These are phyloP conservation scores for Fomitopsis pulvina DNA, from an alignment of 768 basidiomycete species.

Conservation along the genomic window DNA sequence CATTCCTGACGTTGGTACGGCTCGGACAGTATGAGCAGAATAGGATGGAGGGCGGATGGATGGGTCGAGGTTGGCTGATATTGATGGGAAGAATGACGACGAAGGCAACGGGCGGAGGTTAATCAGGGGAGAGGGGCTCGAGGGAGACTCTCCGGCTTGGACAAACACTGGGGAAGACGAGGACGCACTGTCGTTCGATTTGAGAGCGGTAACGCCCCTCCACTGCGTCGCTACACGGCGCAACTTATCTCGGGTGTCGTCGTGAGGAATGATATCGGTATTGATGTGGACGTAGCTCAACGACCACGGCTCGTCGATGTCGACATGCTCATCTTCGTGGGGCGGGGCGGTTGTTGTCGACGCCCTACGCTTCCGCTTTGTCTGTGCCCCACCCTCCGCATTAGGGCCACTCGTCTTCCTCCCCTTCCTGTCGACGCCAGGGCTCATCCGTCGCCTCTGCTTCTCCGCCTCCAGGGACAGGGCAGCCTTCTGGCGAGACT, in stretches of 20 bases:
- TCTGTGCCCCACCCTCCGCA: constrained; percentile 29
- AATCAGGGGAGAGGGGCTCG: constrained; percentile 21
- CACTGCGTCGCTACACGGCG: constrained; percentile 56
- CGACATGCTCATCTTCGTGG: constrained; percentile 39
- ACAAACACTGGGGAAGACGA: constrained; percentile 29
- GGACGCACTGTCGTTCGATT: constrained; percentile 9
- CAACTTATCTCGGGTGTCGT: constrained; percentile 41
- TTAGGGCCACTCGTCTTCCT: constrained; percentile 29
- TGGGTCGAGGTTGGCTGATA: constrained; percentile 26
- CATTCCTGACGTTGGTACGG: constrained; percentile 47
- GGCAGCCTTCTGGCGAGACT: constrained; percentile 30
- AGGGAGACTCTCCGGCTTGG: constrained; percentile 21
- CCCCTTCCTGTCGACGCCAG: constrained; percentile 31
- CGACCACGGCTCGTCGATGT: constrained; percentile 43
- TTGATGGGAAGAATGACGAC: constrained; percentile 27
- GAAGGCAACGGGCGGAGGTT: constrained; percentile 26
- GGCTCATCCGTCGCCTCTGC: constrained; percentile 30
- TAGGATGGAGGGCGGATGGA: constrained; percentile 52
- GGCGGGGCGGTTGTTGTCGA: constrained; percentile 27
- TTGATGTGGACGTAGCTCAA: constrained; percentile 40
- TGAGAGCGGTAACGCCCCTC: constrained; percentile 61
- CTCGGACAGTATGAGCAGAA: constrained; percentile 54
- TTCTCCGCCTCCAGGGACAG: constrained; percentile 15
- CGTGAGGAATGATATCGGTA: constrained; percentile 37
- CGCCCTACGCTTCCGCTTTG: constrained; percentile 32